phyloP scores from a whole-genome alignment of 108 stramenopile genomes.

The Pseudonitzschia pungens region DNA sequence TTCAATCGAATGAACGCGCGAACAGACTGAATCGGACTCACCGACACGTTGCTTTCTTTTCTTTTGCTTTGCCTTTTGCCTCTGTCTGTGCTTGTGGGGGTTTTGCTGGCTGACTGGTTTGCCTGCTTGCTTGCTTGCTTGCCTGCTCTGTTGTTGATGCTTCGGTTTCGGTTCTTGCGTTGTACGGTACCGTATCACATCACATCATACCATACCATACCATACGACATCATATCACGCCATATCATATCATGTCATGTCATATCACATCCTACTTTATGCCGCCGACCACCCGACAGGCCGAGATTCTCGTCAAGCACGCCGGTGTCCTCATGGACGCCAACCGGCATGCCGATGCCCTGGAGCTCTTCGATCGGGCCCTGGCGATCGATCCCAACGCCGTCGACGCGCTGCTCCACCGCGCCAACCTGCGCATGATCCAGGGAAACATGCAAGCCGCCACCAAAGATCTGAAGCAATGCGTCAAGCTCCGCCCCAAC shows the following conservation, averaged over 20 bases:
- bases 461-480: constrained; percentile 67
- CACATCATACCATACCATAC: no score
- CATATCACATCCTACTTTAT: neutral
- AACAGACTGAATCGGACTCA: no score
- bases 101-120: no score
- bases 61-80: no score
- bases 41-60: no score
- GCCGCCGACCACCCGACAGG: constrained; percentile 18
- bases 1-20: no score
- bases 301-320: constrained; percentile 80
- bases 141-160: no score
- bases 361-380: constrained; percentile 72
- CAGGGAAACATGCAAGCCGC: constrained; percentile 64
- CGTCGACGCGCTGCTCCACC: constrained; percentile 83
- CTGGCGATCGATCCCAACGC: constrained; percentile 71
- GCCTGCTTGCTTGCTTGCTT: no score
- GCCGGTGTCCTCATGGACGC: constrained; percentile 91
- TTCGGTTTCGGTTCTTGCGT: no score
- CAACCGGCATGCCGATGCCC: constrained; percentile 61
- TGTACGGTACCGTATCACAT: no score
- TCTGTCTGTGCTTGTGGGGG: no score
- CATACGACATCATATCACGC: no score
- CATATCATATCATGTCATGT: neutral
- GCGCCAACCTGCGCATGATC: constrained; percentile 86
- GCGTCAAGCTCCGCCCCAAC: constrained; percentile 76